Conservation (phyloP, 176 grass and related monocot species). For the Phyllostachys edulis region DNA sequence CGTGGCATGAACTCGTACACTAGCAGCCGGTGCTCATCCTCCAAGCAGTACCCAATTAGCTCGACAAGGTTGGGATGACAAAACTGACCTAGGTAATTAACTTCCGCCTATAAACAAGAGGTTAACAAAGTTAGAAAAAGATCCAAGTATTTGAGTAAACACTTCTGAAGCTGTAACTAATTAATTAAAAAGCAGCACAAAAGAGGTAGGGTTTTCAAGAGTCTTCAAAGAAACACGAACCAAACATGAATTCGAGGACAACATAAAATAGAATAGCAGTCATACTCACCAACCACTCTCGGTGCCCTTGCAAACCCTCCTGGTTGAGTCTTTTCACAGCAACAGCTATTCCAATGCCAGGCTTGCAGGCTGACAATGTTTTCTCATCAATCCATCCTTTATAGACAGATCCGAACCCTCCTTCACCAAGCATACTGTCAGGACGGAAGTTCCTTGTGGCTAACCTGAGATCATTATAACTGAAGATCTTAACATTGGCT, state of each 20-base stretch:
- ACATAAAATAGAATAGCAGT: slow-evolving; percentile 17
- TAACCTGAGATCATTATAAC: slow-evolving; percentile 58
- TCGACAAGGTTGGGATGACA: slow-evolving; percentile 84
- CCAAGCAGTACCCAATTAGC: slow-evolving; percentile 76
- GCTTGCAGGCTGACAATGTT: slow-evolving; percentile 55
- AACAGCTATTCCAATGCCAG: slow-evolving; percentile 72
- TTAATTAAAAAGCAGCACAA: not conserved
- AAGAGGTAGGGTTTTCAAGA: not conserved
- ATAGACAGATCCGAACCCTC: slow-evolving; percentile 85
- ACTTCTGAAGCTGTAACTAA: not conserved
- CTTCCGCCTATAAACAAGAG: slow-evolving; percentile 61
- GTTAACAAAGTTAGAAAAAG: slow-evolving; percentile 26
- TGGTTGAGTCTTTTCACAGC: slow-evolving; percentile 86
- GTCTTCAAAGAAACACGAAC: not conserved
- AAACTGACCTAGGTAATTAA: slow-evolving; percentile 90
- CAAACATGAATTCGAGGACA: not conserved
- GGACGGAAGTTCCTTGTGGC: slow-evolving; percentile 89
- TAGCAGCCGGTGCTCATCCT: slow-evolving; percentile 81
- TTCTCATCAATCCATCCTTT: slow-evolving; percentile 89
- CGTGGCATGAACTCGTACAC: slow-evolving; percentile 95
- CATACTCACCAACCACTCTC: slow-evolving; percentile 84
- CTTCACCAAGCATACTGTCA: slow-evolving; percentile 76
- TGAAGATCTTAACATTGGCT: slow-evolving; percentile 66
- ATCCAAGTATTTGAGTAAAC: not conserved
- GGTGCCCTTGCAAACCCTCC: slow-evolving; percentile 76